phyloP scores from a whole-genome alignment of 2,329 filamentous ascomycete species.

The Cladosporium sp. region DNA sequence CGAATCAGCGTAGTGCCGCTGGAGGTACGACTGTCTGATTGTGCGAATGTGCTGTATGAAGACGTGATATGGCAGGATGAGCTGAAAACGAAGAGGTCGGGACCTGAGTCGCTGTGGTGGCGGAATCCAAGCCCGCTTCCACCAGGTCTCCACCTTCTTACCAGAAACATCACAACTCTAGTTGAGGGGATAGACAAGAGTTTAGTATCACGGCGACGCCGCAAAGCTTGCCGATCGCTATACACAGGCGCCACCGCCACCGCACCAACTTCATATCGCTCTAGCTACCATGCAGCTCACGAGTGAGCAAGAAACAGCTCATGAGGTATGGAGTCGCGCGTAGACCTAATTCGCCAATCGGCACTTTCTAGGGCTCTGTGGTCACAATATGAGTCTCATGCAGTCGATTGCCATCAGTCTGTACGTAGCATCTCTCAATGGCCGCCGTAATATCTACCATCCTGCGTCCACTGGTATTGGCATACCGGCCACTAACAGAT shows the following conservation, averaged over 20 bases:
- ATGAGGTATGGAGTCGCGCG: too few species aligned
- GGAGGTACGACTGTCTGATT: background rate
- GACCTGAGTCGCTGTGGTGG: background rate
- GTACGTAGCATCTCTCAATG: too few species aligned
- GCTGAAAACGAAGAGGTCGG: background rate
- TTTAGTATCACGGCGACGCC: background rate
- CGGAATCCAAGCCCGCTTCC: background rate
- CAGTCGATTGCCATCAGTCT: too few species aligned
- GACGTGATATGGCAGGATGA: too few species aligned
- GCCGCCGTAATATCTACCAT: too few species aligned
- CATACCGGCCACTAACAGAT: too few species aligned
- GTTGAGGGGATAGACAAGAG: background rate
- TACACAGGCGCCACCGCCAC: background rate
- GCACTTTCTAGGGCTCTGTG: too few species aligned
- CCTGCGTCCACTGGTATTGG: too few species aligned
- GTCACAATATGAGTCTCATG: too few species aligned
- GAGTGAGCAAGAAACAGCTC: too few species aligned
- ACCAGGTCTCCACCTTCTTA: background rate
- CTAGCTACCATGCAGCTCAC: constrained; percentile 43
- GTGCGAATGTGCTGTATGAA: background rate
- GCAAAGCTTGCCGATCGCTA: background rate
- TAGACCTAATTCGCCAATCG: too few species aligned
- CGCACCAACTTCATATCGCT: background rate
- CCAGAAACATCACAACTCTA: background rate
- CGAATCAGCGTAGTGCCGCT: background rate